phyloP scores from a whole-genome alignment of 176 grass and related monocot species.

The Typha latifolia region DNA sequence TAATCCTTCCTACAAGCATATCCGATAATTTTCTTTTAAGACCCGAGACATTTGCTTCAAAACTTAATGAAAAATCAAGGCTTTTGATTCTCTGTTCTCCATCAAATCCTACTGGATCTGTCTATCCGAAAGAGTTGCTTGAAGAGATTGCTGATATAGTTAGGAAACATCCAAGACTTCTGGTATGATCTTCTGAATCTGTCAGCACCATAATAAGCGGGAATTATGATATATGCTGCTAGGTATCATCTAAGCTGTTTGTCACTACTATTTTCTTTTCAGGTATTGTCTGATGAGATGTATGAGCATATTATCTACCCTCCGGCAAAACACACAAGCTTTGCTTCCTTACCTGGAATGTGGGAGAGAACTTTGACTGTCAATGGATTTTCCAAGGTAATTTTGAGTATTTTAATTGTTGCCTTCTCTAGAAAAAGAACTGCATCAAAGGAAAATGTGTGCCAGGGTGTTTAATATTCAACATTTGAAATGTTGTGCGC shows the following conservation, averaged over 20 bases:
- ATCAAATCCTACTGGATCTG: conserved; percentile 92
- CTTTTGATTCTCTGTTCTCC: conserved; percentile 87
- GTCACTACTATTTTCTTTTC: conserved; percentile 15
- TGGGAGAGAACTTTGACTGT: conserved; percentile 63
- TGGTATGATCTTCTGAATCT: conserved; percentile 35
- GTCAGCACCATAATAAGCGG: not conserved
- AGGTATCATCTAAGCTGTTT: not conserved
- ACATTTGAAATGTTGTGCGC: not conserved
- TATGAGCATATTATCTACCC: conserved; percentile 74
- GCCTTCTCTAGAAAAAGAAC: not conserved
- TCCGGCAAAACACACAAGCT: conserved; percentile 55
- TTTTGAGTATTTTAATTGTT: conserved; percentile 5
- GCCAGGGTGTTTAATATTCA: not conserved
- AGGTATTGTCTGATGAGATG: conserved; percentile 86
- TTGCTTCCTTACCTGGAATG: conserved; percentile 71
- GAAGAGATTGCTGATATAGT: conserved; percentile 87
- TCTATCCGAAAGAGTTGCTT: conserved; percentile 79
- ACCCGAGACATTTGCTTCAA: conserved; percentile 54
- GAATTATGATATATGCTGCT: not conserved
- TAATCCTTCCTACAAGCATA: conserved; percentile 81
- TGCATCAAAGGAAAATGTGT: not conserved
- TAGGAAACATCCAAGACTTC: conserved; percentile 69
- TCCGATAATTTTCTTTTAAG: conserved; percentile 63
- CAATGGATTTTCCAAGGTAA: conserved; percentile 70
- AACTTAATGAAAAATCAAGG: conserved; percentile 75